Percentiles rank a stretch among this genome's conserved stretches.
These are phyloP conservation scores for Pseudonectria foliicola DNA, from an alignment of 2,329 filamentous ascomycete genomes.

Conservation along the genomic window DNA sequence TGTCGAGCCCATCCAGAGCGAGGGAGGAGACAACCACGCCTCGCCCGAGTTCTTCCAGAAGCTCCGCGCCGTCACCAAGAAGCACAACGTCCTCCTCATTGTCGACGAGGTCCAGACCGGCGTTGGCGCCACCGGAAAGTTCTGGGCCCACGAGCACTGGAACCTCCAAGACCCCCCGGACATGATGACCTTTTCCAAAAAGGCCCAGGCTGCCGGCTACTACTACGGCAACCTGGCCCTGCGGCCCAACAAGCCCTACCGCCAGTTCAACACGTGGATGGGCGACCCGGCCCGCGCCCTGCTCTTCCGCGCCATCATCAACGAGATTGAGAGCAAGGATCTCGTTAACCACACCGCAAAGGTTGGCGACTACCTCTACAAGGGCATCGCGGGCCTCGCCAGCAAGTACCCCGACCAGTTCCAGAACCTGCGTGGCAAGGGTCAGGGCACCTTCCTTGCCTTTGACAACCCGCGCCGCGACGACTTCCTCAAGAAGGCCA, in stretches of 20 bases:
- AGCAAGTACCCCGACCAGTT: slow-evolving; percentile 69
- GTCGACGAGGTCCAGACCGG: slow-evolving; percentile 94
- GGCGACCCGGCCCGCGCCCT: slow-evolving; percentile 80
- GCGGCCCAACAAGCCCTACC: slow-evolving; percentile 85
- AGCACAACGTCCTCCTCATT: slow-evolving; percentile 74
- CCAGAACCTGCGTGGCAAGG: slow-evolving; percentile 77
- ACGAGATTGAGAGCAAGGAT: slow-evolving; percentile 68
- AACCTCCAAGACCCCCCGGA: slow-evolving; percentile 71
- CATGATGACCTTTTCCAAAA: slow-evolving; percentile 94
- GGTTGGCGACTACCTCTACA: slow-evolving; percentile 73
- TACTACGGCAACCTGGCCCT: slow-evolving; percentile 78
- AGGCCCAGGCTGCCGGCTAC: slow-evolving; percentile 89
- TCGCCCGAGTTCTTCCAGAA: slow-evolving; percentile 80
- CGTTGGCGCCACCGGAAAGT: slow-evolving; percentile 84
- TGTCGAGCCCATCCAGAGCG: slow-evolving; percentile 86
- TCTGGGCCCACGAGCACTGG: slow-evolving; percentile 98
- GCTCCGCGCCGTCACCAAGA: slow-evolving; percentile 70
- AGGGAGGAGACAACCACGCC: slow-evolving; percentile 92
- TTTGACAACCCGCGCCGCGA: slow-evolving; percentile 80
- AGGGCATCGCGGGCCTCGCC: slow-evolving; percentile 59
- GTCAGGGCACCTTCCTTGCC: slow-evolving; percentile 85
- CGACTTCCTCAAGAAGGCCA: slow-evolving; percentile 70
- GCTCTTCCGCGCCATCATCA: slow-evolving; percentile 78
- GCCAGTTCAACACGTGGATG: slow-evolving; percentile 98
- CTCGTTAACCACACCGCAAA: slow-evolving; percentile 73